phyloP scores from a whole-genome alignment of 208 protist species.

The Leishmania mexicana region DNA sequence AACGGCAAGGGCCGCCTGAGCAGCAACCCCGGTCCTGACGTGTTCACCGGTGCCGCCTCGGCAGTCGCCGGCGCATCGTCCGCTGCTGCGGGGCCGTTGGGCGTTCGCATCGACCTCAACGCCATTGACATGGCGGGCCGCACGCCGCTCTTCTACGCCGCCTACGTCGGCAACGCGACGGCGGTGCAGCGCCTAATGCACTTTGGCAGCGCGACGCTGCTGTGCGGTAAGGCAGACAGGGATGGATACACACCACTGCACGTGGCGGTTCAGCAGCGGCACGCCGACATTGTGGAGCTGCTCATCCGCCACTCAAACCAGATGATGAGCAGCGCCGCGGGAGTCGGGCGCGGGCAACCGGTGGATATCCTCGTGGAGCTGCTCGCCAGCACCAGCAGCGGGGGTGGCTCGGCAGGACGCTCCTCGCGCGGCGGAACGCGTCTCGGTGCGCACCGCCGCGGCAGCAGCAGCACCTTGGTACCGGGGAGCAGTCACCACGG shows the following conservation, averaged over 20 bases:
- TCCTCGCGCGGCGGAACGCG: constrained; percentile 14
- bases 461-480: neutral
- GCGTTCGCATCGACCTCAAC: constrained; percentile 72
- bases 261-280: constrained; percentile 59
- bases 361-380: constrained; percentile 20
- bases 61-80: neutral
- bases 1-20: neutral
- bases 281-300: constrained; percentile 47
- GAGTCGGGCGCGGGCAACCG: constrained; percentile 15
- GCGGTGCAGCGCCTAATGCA: constrained; percentile 55
- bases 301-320: constrained; percentile 53
- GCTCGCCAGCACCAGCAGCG: neutral
- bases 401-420: neutral
- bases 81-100: neutral
- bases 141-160: constrained; percentile 88
- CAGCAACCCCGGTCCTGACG: constrained; percentile 13
- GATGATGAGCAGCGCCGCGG: constrained; percentile 10
- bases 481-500: neutral
- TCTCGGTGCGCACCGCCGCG: constrained; percentile 12
- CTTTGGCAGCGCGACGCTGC: constrained; percentile 15
- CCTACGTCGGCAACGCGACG: constrained; percentile 54
- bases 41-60: neutral
- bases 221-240: constrained; percentile 49
- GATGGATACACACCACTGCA: constrained; percentile 78
- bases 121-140: constrained; percentile 66